A percentile compares a stretch with the other conserved stretches of the same genome.
These are phyloP conservation scores for Stramenopiles sp. DNA, from an alignment of 352 stramenopile genomes.

Conservation along the genomic window DNA sequence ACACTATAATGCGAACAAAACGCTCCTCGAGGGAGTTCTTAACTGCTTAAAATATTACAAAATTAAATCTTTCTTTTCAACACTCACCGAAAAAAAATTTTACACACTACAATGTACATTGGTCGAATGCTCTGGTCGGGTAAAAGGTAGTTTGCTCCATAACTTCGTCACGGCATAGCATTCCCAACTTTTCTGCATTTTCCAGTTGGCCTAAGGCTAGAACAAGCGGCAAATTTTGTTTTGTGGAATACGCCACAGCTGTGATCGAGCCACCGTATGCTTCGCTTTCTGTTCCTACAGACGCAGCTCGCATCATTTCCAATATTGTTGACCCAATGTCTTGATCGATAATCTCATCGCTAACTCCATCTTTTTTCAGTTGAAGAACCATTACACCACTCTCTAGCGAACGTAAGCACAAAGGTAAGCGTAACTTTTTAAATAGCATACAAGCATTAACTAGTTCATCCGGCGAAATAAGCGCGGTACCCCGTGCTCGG, in stretches of 20 bases:
- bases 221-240: conserved; percentile 72
- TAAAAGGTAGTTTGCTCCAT: conserved; percentile 84
- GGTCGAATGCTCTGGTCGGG: conserved; percentile 61
- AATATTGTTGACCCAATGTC: too few species aligned
- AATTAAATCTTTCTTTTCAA: too few species aligned
- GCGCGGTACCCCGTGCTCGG: conserved; percentile 77
- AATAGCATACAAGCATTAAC: conserved; percentile 63
- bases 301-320: too few species aligned
- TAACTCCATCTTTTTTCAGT: conserved; percentile 27
- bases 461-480: conserved; percentile 91
- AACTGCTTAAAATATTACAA: too few species aligned
- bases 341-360: too few species aligned
- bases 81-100: too few species aligned
- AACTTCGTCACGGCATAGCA: conserved; percentile 81
- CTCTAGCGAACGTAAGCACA: conserved; percentile 73
- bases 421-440: conserved; percentile 56
- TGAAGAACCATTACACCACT: conserved; percentile 78
- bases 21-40: too few species aligned
- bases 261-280: too few species aligned
- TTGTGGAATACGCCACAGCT: conserved; percentile 60
- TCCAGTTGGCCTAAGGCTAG: conserved; percentile 84
- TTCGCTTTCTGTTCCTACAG: too few species aligned
- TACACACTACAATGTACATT: conserved; percentile 26
- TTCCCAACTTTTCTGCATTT: conserved; percentile 70
- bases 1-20: too few species aligned